phyloP scores from a whole-genome alignment of 2,329 filamentous ascomycete genomes.

The Trichoderma atrobrunneum region DNA sequence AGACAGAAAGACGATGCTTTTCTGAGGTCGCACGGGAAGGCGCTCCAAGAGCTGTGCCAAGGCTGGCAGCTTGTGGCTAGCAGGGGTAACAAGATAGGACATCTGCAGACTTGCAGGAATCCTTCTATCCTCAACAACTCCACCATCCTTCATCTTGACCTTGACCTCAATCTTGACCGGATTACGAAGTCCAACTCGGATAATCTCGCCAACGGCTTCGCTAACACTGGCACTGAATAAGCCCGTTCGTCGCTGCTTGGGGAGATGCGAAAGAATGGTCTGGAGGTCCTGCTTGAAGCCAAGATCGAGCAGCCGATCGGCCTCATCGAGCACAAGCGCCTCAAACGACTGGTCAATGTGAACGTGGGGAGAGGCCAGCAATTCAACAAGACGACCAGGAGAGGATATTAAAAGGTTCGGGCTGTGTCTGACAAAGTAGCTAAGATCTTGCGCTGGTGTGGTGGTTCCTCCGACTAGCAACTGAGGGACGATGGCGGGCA shows the following conservation, averaged over 20 bases:
- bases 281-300: conserved; percentile 92
- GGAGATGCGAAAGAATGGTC: conserved; percentile 76
- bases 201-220: conserved; percentile 89
- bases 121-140: conserved; percentile 70
- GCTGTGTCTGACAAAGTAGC: conserved; percentile 75
- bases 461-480: conserved; percentile 78
- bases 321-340: conserved; percentile 88
- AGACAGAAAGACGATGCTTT: conserved; percentile 87
- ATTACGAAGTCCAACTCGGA: conserved; percentile 87
- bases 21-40: conserved; percentile 72
- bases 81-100: conserved; percentile 73
- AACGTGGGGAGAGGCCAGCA: conserved; percentile 81
- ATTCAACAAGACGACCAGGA: conserved; percentile 82
- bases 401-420: conserved; percentile 90
- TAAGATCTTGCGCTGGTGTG: conserved; percentile 82
- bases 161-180: conserved; percentile 94
- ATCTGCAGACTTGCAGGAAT: conserved; percentile 93
- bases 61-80: conserved; percentile 76
- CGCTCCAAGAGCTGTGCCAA: conserved; percentile 67
- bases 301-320: conserved; percentile 85
- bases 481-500: conserved; percentile 71
- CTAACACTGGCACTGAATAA: conserved; percentile 95
- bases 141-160: conserved; percentile 71
- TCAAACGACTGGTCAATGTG: conserved; percentile 90
- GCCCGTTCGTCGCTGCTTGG: conserved; percentile 90